Conservation (phyloP, 2,329 filamentous ascomycete genomes). For the Apiospora pterosperma region DNA sequence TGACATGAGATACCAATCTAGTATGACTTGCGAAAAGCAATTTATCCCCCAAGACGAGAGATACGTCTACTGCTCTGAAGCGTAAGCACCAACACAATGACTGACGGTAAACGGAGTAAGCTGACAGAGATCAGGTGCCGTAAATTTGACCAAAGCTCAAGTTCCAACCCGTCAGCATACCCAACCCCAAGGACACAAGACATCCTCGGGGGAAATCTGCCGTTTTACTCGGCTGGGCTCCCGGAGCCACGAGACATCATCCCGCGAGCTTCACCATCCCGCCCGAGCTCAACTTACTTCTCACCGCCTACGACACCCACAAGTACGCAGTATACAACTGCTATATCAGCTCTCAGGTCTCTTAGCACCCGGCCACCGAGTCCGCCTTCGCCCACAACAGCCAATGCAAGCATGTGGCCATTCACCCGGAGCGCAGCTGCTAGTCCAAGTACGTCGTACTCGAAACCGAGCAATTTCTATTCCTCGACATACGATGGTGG, state of each 20-base stretch:
- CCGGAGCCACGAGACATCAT: conserved; percentile 60
- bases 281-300: conserved; percentile 53
- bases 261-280: conserved; percentile 60
- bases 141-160: conserved; percentile 45
- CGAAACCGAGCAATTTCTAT: conserved; percentile 38
- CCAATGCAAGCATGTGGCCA: conserved; percentile 47
- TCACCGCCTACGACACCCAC: conserved; percentile 51
- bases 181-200: conserved; percentile 25
- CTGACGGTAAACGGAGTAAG: neutral
- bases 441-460: conserved; percentile 52
- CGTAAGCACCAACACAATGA: conserved; percentile 41
- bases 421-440: conserved; percentile 48
- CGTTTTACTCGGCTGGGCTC: conserved; percentile 42
- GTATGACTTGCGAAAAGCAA: conserved; percentile 67
- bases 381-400: conserved; percentile 48
- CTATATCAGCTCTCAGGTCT: conserved; percentile 54
- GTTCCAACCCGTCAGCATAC: conserved; percentile 26
- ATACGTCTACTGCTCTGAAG: conserved; percentile 60
- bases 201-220: conserved; percentile 33
- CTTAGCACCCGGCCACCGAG: conserved; percentile 52
- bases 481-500: conserved; percentile 52
- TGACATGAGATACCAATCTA: conserved; percentile 23
- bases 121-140: conserved; percentile 44
- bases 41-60: conserved; percentile 57
- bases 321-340: conserved; percentile 43